These are phyloP conservation scores for Medicago ruthenica DNA, from an alignment of 306 rosid species.

Conservation along the genomic window DNA sequence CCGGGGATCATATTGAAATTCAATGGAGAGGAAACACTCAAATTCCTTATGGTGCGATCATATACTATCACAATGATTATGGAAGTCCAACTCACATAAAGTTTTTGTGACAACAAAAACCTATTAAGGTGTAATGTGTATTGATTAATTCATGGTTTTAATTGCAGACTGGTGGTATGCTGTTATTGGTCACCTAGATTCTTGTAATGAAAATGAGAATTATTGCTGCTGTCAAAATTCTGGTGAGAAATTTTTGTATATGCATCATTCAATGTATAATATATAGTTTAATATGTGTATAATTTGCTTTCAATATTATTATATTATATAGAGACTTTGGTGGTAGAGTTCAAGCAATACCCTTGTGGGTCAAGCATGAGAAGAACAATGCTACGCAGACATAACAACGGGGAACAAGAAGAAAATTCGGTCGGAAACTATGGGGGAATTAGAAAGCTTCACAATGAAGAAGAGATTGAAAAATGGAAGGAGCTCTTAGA, in stretches of 20 bases:
- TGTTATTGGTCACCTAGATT: conserved; percentile 61
- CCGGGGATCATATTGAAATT: conserved; percentile 75
- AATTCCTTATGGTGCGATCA: conserved; percentile 57
- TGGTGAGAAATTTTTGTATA: conserved; percentile 46
- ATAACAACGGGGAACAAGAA: background rate
- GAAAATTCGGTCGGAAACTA: conserved; percentile 52
- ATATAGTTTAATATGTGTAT: background rate
- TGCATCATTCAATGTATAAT: background rate
- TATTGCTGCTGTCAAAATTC: conserved; percentile 55
- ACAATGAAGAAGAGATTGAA: conserved; percentile 55
- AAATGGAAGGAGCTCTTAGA: conserved; percentile 59
- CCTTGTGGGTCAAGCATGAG: conserved; percentile 54
- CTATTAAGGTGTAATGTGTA: too few species aligned
- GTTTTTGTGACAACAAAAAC: too few species aligned
- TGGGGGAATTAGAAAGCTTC: conserved; percentile 78
- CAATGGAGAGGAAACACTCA: conserved; percentile 62
- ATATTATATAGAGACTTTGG: conserved; percentile 11
- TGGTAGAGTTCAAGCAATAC: conserved; percentile 69
- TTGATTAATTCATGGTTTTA: too few species aligned
- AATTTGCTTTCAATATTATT: background rate
- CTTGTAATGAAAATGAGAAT: conserved; percentile 50
- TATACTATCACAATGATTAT: too few species aligned
- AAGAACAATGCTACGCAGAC: conserved; percentile 46
- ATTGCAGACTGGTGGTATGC: conserved; percentile 80
- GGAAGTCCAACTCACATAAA: too few species aligned